phyloP scores from a whole-genome alignment of 371 early-diverging fungal genomes.

The Zancudomyces culisetae region DNA sequence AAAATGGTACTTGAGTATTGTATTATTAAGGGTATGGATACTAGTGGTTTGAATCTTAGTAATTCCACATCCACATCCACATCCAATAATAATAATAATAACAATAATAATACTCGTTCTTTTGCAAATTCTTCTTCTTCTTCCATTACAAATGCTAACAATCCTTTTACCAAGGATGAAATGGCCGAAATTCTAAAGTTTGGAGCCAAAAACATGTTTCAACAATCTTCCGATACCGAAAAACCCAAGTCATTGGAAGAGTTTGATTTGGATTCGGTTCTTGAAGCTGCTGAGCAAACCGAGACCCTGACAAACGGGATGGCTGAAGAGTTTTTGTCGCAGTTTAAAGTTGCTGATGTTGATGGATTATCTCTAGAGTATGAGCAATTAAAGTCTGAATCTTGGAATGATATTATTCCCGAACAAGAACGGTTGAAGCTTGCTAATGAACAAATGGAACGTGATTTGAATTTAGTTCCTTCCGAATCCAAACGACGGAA shows the following conservation, averaged over 20 bases:
- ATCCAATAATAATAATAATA: constrained; percentile 25
- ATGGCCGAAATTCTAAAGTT: constrained; percentile 88
- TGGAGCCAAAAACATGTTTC: constrained; percentile 91
- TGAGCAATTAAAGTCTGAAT: constrained; percentile 26
- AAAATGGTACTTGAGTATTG: constrained; percentile 97
- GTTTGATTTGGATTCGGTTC: constrained; percentile 85
- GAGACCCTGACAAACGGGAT: constrained; percentile 52
- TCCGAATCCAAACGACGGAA: constrained; percentile 18
- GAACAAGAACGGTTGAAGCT: constrained; percentile 38
- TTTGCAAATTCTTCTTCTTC: too few relatives aligned
- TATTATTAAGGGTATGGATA: constrained; percentile 96
- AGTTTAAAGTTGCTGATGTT: constrained; percentile 86
- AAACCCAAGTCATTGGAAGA: constrained; percentile 74
- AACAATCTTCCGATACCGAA: constrained; percentile 34
- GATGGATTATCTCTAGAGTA: constrained; percentile 35
- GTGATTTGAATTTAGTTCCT: constrained; percentile 25
- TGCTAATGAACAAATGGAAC: constrained; percentile 31
- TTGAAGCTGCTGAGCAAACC: constrained; percentile 81
- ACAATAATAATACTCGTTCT: too few relatives aligned
- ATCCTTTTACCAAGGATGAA: constrained; percentile 50
- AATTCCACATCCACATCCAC: constrained; percentile 11
- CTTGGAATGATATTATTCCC: constrained; percentile 94
- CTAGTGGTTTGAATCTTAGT: constrained; percentile 51
- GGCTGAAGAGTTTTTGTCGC: constrained; percentile 77
- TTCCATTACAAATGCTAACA: constrained; percentile 25